Percentiles rank a stretch among this genome's conserved stretches.
These are phyloP conservation scores for Dictyostelium firmibasis DNA, from an alignment of 78 protist species.

Conservation along the genomic window DNA sequence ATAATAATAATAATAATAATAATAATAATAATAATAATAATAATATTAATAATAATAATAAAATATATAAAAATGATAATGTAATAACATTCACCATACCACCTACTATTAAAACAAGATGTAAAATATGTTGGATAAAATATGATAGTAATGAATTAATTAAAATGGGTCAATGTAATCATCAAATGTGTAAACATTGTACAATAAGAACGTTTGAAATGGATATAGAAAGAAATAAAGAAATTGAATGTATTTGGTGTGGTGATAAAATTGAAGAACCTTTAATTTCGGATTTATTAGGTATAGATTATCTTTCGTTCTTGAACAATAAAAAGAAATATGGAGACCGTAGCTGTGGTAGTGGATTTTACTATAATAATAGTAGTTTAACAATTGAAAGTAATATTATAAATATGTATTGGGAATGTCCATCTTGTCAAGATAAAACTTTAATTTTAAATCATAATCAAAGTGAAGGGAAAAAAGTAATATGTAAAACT, in stretches of 20 bases:
- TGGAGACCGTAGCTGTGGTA: too few relatives aligned
- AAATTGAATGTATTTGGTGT: constrained; percentile 1
- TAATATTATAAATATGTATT: neutral
- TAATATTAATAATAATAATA: neutral
- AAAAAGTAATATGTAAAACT: neutral
- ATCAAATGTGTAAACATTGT: constrained; percentile 6
- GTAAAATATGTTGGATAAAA: neutral
- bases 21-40: neutral
- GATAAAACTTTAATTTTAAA: neutral
- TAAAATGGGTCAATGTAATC: neutral
- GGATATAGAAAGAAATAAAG: neutral
- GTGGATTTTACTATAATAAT: neutral
- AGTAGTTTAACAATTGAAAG: neutral
- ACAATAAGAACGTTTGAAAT: neutral
- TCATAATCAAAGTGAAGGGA: neutral
- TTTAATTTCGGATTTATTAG: neutral
- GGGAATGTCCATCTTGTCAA: constrained; percentile 1
- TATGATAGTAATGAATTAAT: neutral
- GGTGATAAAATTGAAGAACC: neutral
- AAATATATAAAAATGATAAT: neutral
- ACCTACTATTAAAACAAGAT: neutral
- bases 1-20: neutral
- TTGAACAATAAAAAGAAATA: neutral
- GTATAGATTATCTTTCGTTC: neutral
- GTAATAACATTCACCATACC: neutral